Conservation (phyloP, 305 asterid genomes). For the Ilex paraguariensis region DNA sequence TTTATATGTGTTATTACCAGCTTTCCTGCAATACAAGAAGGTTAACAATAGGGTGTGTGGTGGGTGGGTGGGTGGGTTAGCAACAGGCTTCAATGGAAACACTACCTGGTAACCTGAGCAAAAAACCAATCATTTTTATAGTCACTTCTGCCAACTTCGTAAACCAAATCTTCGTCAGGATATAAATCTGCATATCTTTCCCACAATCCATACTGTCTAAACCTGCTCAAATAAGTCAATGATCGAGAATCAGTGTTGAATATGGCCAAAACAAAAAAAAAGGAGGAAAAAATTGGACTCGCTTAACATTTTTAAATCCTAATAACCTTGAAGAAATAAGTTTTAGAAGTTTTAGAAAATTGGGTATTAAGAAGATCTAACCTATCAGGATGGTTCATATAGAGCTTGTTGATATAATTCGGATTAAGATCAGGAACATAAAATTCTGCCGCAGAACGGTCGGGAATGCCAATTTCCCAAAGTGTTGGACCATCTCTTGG, state of each 20-base stretch:
- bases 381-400: constrained; percentile 42
- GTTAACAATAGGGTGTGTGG: too few relatives aligned
- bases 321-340: too few relatives aligned
- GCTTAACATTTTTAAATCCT: too few relatives aligned
- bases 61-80: too few relatives aligned
- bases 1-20: constrained; percentile 8
- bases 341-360: too few relatives aligned
- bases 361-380: constrained; percentile 1
- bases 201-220: constrained; percentile 65
- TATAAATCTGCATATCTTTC: constrained; percentile 46
- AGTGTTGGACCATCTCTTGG: constrained; percentile 72
- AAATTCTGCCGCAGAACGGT: constrained; percentile 69
- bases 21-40: constrained; percentile 15
- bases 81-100: too few relatives aligned
- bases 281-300: too few relatives aligned
- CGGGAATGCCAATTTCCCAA: constrained; percentile 82
- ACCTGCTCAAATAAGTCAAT: constrained; percentile 22
- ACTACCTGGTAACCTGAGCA: constrained; percentile 55
- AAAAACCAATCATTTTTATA: constrained; percentile 53
- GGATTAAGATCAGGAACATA: constrained; percentile 56
- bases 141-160: constrained; percentile 42
- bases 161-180: constrained; percentile 40
- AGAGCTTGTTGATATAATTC: constrained; percentile 43
- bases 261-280: too few relatives aligned
- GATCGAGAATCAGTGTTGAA: too few relatives aligned